Evolutionary conservation across 768 basidiomycete species (phyloP).

Genomic region (Rhizopogon vinicolor): DNA sequence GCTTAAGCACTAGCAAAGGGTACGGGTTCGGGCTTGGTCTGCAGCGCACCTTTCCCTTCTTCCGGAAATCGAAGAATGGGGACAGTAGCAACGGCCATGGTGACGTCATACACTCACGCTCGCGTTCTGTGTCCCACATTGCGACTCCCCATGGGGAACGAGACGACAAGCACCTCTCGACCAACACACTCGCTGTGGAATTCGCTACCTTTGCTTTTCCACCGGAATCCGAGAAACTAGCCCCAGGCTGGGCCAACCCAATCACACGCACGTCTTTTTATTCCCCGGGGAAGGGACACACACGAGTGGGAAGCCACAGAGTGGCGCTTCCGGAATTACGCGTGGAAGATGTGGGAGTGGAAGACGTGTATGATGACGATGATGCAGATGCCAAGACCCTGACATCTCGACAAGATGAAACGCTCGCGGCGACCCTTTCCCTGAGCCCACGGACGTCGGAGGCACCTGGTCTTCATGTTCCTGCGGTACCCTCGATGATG

Average conservation of each 20-base stretch:
- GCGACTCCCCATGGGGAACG: constrained; percentile 17
- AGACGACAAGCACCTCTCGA: constrained; percentile 27
- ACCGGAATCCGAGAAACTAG: constrained; percentile 29
- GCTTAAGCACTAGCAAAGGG: constrained; percentile 26
- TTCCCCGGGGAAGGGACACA: constrained; percentile 8
- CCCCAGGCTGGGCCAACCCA: constrained; percentile 27
- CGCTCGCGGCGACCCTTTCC: constrained; percentile 38
- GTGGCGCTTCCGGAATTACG: constrained; percentile 19
- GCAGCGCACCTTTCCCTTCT: constrained; percentile 21
- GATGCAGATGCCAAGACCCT: constrained; percentile 27
- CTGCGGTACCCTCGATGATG: constrained; percentile 1
- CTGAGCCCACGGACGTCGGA: constrained; percentile 43
- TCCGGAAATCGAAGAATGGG: constrained; percentile 18
- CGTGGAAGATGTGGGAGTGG: constrained; percentile 6
- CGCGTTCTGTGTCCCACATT: constrained; percentile 14
- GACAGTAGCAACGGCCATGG: constrained; percentile 12
- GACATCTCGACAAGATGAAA: constrained; percentile 24
- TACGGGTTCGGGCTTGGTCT: constrained; percentile 30
- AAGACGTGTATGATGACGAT: constrained; percentile 17
- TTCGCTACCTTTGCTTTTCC: constrained; percentile 9
- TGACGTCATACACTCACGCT: constrained; percentile 3
- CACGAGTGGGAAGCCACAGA: constrained; percentile 7
- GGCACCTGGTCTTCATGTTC: constrained; percentile 9
- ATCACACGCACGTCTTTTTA: constrained; percentile 10
- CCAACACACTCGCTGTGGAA: constrained; percentile 16